Evolutionary conservation across 78 protist species (phyloP), one percentile per base, ranked within the genome.

Genomic region (Creolimax fragrantissima): DNA sequence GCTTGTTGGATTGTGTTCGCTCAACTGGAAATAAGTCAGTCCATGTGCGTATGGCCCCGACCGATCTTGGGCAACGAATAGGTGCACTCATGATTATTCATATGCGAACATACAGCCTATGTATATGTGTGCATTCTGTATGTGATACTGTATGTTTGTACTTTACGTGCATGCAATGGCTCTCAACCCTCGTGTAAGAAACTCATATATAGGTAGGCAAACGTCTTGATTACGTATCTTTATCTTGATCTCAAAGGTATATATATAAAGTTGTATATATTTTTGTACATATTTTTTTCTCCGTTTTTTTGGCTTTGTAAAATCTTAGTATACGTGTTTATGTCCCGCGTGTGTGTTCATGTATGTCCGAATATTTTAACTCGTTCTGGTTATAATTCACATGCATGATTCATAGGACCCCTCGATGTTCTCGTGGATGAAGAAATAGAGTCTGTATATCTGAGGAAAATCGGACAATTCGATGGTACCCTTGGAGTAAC

Each of bases 1-100:
- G 81, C 32, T 3, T 94, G 17, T 45, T 94, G 44, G 95, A 94
- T 39, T 36, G 45, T 41, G 91, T 43, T 11, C 95, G 95, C 41
- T 36, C 81, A 6, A 2, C 83, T 11, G 93, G 93, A 84, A 91
- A 94, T 66, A n/a, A 35, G n/a, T 35, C 43, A 11, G 81, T 4
- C 44, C 89, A 42, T 35, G n/a, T 93, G 42, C 5, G 42, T 24
- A 44, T 85, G 89, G 2, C 3, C 5, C 24, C 7, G 35, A 90
- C 93, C 4, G 43, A 81, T 58, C 74, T 58, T 58, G 74, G 74
- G 74, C 74, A 58, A 17, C 74, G 24, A 32, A 58, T 43, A 45
- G 88, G 81, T 5, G 81, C n/a, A n/a, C n/a, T n/a, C n/a, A n/a
- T n/a, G n/a, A n/a, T n/a, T n/a, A n/a, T n/a, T n/a, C n/a, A n/a